phyloP scores from a whole-genome alignment of 352 stramenopile genomes.

The Pythium grandisporangium region DNA sequence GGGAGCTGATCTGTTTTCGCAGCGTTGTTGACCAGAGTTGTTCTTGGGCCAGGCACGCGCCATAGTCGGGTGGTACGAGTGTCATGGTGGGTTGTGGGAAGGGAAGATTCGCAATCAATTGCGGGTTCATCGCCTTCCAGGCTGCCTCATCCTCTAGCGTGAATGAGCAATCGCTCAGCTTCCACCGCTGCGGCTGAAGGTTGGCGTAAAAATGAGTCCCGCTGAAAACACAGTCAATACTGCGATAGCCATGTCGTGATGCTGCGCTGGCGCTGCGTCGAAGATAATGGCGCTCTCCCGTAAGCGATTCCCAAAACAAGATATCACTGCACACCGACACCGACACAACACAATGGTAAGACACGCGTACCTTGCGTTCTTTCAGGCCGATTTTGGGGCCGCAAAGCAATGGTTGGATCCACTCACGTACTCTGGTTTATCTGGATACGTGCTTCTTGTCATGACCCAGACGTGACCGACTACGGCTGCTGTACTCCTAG shows the following conservation, averaged over 20 bases:
- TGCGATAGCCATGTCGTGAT: conserved; percentile 34
- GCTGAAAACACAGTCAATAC: conserved; percentile 83
- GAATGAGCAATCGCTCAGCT: conserved; percentile 34
- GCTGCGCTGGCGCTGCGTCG: conserved; percentile 5
- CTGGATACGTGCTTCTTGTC: conserved; percentile 18
- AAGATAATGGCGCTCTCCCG: conserved; percentile 44
- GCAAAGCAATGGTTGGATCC: not conserved
- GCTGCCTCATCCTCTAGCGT: conserved; percentile 45
- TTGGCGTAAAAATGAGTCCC: conserved; percentile 67
- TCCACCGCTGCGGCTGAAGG: conserved; percentile 39
- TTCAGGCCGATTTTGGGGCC: too few relatives aligned
- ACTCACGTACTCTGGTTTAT: conserved; percentile 3
- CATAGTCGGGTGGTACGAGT: conserved; percentile 21
- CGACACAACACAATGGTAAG: too few relatives aligned
- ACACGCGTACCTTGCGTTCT: too few relatives aligned
- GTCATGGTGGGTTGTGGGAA: conserved; percentile 15
- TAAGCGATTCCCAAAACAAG: conserved; percentile 70
- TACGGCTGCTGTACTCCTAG: conserved; percentile 14
- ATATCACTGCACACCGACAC: too few relatives aligned
- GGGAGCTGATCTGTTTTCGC: conserved; percentile 24
- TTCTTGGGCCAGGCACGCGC: conserved; percentile 24
- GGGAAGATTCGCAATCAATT: conserved; percentile 34
- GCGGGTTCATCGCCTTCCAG: conserved; percentile 54
- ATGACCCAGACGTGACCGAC: conserved; percentile 76
- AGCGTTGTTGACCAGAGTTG: conserved; percentile 34